Percentiles rank a stretch among this genome's conserved stretches.
Evolutionary conservation across 2,329 filamentous ascomycete species (phyloP).

Genomic region (Neonectria magnoliae): DNA sequence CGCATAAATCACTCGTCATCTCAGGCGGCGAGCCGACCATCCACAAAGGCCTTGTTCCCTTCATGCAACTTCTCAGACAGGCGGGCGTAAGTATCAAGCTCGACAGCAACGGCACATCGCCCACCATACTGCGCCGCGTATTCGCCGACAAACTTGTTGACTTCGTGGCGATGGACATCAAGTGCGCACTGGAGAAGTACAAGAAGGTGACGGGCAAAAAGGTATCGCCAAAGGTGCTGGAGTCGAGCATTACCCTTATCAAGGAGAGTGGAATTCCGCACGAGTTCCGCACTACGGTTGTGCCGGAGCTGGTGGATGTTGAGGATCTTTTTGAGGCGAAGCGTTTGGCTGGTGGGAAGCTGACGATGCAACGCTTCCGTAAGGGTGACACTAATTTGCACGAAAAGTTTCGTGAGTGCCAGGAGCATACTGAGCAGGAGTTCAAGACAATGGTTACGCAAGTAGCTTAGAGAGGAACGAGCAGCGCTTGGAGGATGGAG

Average conservation of each 20-base stretch:
- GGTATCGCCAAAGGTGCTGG: slow-evolving; percentile 26
- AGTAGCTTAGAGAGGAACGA: slow-evolving; percentile 18
- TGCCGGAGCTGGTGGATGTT: slow-evolving; percentile 33
- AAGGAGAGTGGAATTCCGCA: slow-evolving; percentile 32
- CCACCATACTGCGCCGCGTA: neutral
- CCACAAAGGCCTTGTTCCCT: slow-evolving; percentile 34
- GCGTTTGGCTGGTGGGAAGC: slow-evolving; percentile 29
- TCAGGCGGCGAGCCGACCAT: slow-evolving; percentile 39
- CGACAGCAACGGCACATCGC: slow-evolving; percentile 35
- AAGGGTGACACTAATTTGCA: slow-evolving; percentile 26
- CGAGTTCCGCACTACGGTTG: slow-evolving; percentile 38
- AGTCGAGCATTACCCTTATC: slow-evolving; percentile 33
- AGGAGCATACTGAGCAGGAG: slow-evolving; percentile 35
- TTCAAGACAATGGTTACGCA: slow-evolving; percentile 31
- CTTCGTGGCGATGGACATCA: slow-evolving; percentile 40
- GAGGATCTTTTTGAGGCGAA: slow-evolving; percentile 40
- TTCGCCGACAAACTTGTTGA: slow-evolving; percentile 28
- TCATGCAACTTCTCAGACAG: slow-evolving; percentile 29
- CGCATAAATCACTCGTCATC: slow-evolving; percentile 35
- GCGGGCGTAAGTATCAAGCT: slow-evolving; percentile 31
- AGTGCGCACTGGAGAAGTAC: slow-evolving; percentile 38
- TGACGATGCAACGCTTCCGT: slow-evolving; percentile 36
- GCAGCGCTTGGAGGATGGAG: neutral
- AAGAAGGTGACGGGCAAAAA: slow-evolving; percentile 33
- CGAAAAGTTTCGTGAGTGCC: slow-evolving; percentile 10